Evolutionary conservation across 2,329 filamentous ascomycete genomes (phyloP), one percentile per base, ranked within the genome.

Genomic region (Ophiostoma ulmi): DNA sequence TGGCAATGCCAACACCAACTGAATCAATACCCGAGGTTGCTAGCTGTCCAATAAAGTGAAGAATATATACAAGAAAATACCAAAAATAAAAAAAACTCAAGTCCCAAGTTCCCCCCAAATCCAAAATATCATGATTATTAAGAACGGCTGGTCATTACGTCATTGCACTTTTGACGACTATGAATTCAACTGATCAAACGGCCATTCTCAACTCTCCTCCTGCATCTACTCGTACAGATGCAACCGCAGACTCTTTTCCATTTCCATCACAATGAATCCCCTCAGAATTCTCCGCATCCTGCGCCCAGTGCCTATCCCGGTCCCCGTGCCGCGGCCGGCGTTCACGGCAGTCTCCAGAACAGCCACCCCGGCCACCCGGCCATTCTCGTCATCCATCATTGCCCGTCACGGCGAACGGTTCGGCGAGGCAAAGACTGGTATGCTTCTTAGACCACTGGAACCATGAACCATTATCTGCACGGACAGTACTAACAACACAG

Each of bases 401-500:
- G 20, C 8, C 36, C 7, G 36, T 31, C 63, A 65, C 63, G 63
- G 63, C 36, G 63, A 65, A 6, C 63, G 63, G 7, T 39, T 39
- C 36, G 36, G 36, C 63, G 63, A 39, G 36, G 3, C 31, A 20
- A 64, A 64, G 14, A 38, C 20, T 1, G 55, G 55, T 61, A 14
- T 8, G 52, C 20, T 2, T 55, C 31, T 4, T 31, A 31, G 31
- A 31, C 31, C 31, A 31, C 31, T 31, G 2, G 6, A 22, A 8
- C 13, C 17, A 55, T 6, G 14, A 55, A 20, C 48, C 48, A 8
- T 55, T 20, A 55, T 26, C 48, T 55, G n/a, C 48, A 55, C n/a
- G 7, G 7, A 22, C 11, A 5, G 17, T 22, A 26, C 68, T 65
- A 17, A 66, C 68, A 26, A 3, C 44, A 48, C 8, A 72, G 78